Base-by-base conservation (phyloP, 1,139 yeast species). In the Debaryomyces udenii region DNA sequence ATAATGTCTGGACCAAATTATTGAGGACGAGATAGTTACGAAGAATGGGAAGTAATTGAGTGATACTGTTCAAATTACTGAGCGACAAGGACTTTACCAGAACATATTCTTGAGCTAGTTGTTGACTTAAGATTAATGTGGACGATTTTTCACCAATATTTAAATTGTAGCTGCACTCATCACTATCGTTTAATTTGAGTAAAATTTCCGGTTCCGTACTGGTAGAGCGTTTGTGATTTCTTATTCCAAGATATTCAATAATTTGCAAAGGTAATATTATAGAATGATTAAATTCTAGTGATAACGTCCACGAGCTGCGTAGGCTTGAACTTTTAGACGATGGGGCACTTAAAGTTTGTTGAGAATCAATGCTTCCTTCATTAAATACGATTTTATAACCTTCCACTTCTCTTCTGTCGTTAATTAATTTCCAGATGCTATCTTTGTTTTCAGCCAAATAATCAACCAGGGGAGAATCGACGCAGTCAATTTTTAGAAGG, bases 11-110 rank as follows among this genome's bases (percentile, higher is more conserved):
- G 7, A 42, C 22, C 10, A 49, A 27, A 24, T 59, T 64, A 9
- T 59, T 44, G 14, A 70, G 49, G 2, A 64, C 61, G 18, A 65
- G 41, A 35, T 57, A 63, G 47, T 66, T 71, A 11, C 77, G 53
- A 13, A 69, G 51, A 0, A 62, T 50, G 1, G 67, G 61, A 3
- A 72, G 38, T 13, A 70, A 39, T 9, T 45, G 47, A 1, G 64
- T 45, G 3, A 70, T 52, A 26, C 62, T 66, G 6, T 44, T 41
- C 15, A 69, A 39, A 23, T 53, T 56, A 18, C 52, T 50, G 11
- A 70, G 48, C 1, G 51, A 46, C 3, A 68, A 27, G 7, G 57
- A 47, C 10, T 47, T 50, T n/a, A 68, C 44, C 6, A 57, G 51
- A 3, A 62, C 45, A 39, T 37, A 37, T 14, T 37, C 40, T 31